Conservation (phyloP, 2,329 filamentous ascomycete species). For the Fusarium sublunatum region DNA sequence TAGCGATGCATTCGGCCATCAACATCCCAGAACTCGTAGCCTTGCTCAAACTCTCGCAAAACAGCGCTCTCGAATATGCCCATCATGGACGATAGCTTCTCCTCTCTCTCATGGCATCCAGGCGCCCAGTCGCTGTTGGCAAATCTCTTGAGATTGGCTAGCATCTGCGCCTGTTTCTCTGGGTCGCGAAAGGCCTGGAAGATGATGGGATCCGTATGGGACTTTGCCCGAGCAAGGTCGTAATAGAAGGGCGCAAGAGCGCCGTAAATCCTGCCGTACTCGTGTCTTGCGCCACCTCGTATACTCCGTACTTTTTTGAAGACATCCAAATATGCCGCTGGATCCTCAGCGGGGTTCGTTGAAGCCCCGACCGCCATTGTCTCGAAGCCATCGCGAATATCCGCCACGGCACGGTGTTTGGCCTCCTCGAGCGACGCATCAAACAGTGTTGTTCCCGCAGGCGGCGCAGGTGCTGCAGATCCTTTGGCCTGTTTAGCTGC, state of each 20-base stretch:
- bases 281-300: slow-evolving; percentile 84
- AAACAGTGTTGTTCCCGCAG: slow-evolving; percentile 69
- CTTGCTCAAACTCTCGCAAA: slow-evolving; percentile 90
- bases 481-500: slow-evolving; percentile 35
- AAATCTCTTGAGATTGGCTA: slow-evolving; percentile 83
- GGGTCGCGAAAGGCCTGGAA: slow-evolving; percentile 91
- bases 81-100: slow-evolving; percentile 78
- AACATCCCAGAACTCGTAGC: slow-evolving; percentile 88
- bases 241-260: slow-evolving; percentile 89
- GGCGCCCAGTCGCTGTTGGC: slow-evolving; percentile 81
- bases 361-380: slow-evolving; percentile 70
- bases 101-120: slow-evolving; percentile 77
- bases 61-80: slow-evolving; percentile 91
- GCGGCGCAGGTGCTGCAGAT: slow-evolving; percentile 26
- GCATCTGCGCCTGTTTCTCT: slow-evolving; percentile 89
- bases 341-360: slow-evolving; percentile 65
- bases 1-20: slow-evolving; percentile 91
- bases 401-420: slow-evolving; percentile 54
- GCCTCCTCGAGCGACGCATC: slow-evolving; percentile 78
- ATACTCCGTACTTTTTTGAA: slow-evolving; percentile 80
- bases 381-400: slow-evolving; percentile 78
- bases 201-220: slow-evolving; percentile 81
- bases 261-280: slow-evolving; percentile 92
- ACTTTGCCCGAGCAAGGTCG: slow-evolving; percentile 78
- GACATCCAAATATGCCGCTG: slow-evolving; percentile 73